These are phyloP conservation scores for Barnettozyma siamensis DNA, from an alignment of 805 yeast genomes.

Conservation along the genomic window DNA sequence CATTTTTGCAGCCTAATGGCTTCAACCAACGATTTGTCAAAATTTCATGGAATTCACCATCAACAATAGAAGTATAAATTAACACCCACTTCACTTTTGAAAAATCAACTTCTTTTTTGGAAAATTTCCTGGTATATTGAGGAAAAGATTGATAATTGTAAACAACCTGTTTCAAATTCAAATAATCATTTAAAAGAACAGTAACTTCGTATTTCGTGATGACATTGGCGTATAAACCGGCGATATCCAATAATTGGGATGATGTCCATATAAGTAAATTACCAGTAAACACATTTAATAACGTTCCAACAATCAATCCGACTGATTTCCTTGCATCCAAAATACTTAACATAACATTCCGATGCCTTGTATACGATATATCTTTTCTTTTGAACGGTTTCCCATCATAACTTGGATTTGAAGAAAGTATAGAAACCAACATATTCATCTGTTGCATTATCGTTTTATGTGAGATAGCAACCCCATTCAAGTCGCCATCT, in stretches of 20 bases:
- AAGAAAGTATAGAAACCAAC: constrained; percentile 60
- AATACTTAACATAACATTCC: constrained; percentile 55
- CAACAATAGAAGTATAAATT: constrained; percentile 82
- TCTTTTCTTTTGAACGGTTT: constrained; percentile 47
- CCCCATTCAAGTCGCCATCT: constrained; percentile 87
- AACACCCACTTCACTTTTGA: constrained; percentile 83
- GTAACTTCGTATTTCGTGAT: constrained; percentile 68
- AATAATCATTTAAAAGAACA: constrained; percentile 75
- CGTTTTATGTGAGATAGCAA: constrained; percentile 85
- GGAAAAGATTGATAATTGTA: constrained; percentile 92
- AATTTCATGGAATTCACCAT: constrained; percentile 88
- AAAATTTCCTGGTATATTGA: constrained; percentile 71
- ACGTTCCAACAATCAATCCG: constrained; percentile 76
- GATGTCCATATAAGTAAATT: constrained; percentile 78
- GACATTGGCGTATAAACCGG: constrained; percentile 82
- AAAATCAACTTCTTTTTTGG: constrained; percentile 67
- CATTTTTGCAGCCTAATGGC: constrained; percentile 79
- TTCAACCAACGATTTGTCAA: constrained; percentile 83
- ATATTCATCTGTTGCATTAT: constrained; percentile 84
- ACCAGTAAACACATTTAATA: constrained; percentile 82
- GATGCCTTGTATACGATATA: constrained; percentile 39
- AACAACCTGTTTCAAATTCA: constrained; percentile 83
- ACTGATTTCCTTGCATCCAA: constrained; percentile 73
- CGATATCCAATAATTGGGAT: constrained; percentile 61
- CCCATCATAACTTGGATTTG: constrained; percentile 46